Conservation (phyloP, 2,329 filamentous ascomycete species). For the Verticillium zaregamsianum region DNA sequence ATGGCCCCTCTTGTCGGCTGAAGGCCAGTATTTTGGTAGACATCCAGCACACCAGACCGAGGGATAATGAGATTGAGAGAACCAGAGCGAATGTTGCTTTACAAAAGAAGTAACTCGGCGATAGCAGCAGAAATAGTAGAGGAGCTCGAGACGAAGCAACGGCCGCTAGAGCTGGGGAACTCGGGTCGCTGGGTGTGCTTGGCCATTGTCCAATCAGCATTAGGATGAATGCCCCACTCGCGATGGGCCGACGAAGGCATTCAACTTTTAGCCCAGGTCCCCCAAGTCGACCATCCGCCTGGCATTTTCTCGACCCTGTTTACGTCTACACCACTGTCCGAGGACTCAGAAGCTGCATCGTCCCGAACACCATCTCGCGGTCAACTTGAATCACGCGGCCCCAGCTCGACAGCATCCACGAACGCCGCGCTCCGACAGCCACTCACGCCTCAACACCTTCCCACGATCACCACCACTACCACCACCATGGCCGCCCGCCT, state of each 20-base stretch:
- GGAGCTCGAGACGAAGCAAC: not conserved
- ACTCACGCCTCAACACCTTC: not conserved
- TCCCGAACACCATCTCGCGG: not conserved
- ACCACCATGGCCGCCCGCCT: constrained; percentile 18
- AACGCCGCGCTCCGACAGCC: not conserved
- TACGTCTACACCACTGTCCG: too few relatives aligned
- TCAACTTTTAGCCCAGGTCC: not conserved
- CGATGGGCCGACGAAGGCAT: not conserved
- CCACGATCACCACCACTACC: not conserved
- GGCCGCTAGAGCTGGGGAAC: not conserved
- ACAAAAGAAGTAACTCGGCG: too few relatives aligned
- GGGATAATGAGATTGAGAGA: too few relatives aligned
- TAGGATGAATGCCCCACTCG: not conserved
- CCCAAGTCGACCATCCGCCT: not conserved
- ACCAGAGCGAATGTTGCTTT: too few relatives aligned
- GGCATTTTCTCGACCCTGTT: too few relatives aligned
- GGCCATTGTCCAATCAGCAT: not conserved
- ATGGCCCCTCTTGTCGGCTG: too few relatives aligned
- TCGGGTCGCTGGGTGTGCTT: not conserved
- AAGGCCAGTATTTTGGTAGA: too few relatives aligned
- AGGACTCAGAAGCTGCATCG: too few relatives aligned
- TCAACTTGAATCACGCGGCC: too few relatives aligned
- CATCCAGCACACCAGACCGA: too few relatives aligned
- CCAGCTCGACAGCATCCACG: not conserved
- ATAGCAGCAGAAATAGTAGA: too few relatives aligned